Percentiles rank a stretch among this genome's conserved stretches.
Conservation (phyloP, 1,284 basidiomycete genomes). For the Cryptococcus jaspeensis region DNA sequence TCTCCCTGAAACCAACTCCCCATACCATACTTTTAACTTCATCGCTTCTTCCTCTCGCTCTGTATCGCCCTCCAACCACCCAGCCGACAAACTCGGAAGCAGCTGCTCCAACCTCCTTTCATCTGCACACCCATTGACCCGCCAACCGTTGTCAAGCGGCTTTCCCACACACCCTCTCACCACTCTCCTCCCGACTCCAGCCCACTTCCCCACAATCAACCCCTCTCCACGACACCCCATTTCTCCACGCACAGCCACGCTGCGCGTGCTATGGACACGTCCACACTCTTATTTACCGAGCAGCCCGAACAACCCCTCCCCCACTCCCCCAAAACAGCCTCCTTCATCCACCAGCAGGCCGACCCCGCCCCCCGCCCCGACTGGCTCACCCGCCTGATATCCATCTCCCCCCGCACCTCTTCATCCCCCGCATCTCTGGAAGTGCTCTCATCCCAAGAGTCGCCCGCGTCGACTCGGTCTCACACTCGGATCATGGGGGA, state of each 20-base stretch:
- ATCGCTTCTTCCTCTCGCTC: no score
- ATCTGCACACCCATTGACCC: neutral
- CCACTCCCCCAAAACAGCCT: constrained; percentile 16
- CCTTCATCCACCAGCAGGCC: constrained; percentile 4
- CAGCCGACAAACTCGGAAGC: no score
- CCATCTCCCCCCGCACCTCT: constrained; percentile 23
- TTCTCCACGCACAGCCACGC: neutral
- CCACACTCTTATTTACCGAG: constrained; percentile 27
- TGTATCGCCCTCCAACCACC: no score
- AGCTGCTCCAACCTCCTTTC: neutral
- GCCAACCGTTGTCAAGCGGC: neutral
- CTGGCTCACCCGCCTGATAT: constrained; percentile 29
- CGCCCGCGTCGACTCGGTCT: neutral
- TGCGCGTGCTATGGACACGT: constrained; percentile 31
- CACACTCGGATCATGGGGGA: neutral
- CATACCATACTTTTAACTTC: no score
- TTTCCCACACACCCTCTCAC: neutral
- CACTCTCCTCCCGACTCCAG: neutral
- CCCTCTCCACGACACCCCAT: neutral
- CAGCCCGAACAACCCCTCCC: no score
- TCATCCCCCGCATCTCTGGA: neutral
- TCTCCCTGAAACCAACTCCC: no score
- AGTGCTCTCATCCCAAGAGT: neutral
- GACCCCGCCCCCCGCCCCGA: constrained; percentile 14
- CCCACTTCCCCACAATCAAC: neutral